A percentile compares a stretch with the other conserved stretches of the same genome.
These are phyloP conservation scores for Aspergillus sp. DNA, from an alignment of 2,329 filamentous ascomycete species.

Conservation along the genomic window DNA sequence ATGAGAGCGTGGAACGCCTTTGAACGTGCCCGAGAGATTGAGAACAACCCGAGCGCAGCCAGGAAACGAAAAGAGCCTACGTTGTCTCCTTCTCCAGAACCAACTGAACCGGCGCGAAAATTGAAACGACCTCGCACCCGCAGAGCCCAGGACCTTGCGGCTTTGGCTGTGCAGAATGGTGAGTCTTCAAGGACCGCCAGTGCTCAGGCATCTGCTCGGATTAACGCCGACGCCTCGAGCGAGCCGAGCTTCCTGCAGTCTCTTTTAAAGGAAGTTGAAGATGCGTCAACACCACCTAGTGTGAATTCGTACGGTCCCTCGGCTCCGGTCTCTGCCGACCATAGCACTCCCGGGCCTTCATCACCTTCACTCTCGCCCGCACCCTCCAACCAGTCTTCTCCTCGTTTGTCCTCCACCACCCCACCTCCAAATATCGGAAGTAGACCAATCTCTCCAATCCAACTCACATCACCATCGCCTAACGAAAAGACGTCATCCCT, in stretches of 20 bases:
- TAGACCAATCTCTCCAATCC: conserved; percentile 37
- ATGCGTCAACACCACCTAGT: conserved; percentile 37
- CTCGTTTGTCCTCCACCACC: conserved; percentile 38
- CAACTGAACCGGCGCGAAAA: conserved; percentile 72
- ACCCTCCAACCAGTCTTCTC: conserved; percentile 43
- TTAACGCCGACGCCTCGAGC: conserved; percentile 41
- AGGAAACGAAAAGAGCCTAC: conserved; percentile 56
- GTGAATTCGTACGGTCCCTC: conserved; percentile 33
- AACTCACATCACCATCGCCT: conserved; percentile 34
- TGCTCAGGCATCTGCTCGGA: conserved; percentile 31
- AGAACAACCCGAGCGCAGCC: conserved; percentile 50
- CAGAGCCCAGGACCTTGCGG: conserved; percentile 57
- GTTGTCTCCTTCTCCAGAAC: conserved; percentile 73
- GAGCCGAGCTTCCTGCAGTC: conserved; percentile 82
- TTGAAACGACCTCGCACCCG: conserved; percentile 84
- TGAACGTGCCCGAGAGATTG: conserved; percentile 74
- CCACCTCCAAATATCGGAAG: conserved; percentile 36
- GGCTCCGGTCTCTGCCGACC: conserved; percentile 39
- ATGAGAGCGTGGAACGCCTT: conserved; percentile 85
- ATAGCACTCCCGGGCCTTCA: conserved; percentile 39
- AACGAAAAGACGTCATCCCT: conserved; percentile 31
- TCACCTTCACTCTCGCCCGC: conserved; percentile 44
- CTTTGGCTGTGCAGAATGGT: conserved; percentile 44
- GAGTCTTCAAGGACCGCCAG: conserved; percentile 39
- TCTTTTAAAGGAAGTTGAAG: conserved; percentile 82